A percentile compares a stretch with the other conserved stretches of the same genome.
Conservation (phyloP, 148 eudicot genomes). For the Silene uniflora region DNA sequence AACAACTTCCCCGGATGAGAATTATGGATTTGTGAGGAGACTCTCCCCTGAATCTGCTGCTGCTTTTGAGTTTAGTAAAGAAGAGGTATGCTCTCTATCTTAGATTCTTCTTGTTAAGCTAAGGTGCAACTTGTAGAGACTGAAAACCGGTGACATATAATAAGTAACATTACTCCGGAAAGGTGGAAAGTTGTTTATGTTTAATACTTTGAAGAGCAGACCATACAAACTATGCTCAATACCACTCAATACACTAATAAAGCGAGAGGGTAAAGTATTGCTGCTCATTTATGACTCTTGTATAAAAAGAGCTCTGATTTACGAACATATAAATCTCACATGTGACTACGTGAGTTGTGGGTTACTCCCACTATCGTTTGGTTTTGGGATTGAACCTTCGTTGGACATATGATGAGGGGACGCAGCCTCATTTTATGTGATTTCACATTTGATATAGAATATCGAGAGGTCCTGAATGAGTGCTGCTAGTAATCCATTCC, state of each 20-base stretch:
- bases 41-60: slow-evolving; percentile 81
- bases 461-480: not conserved
- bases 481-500: not conserved
- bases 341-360: too few relatives aligned
- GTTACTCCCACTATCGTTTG: too few relatives aligned
- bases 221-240: not conserved
- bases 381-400: too few relatives aligned
- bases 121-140: not conserved
- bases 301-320: too few relatives aligned
- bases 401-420: too few relatives aligned
- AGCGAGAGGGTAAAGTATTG: too few relatives aligned
- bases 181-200: not conserved
- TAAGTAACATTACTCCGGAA: not conserved
- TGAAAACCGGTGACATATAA: not conserved
- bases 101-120: not conserved
- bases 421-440: too few relatives aligned
- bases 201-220: not conserved
- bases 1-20: slow-evolving; percentile 66
- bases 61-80: slow-evolving; percentile 59
- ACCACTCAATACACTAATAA: not conserved
- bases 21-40: slow-evolving; percentile 68
- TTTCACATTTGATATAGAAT: too few relatives aligned
- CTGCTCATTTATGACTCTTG: too few relatives aligned
- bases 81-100: slow-evolving; percentile 58
- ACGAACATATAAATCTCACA: too few relatives aligned